Evolutionary conservation across 257 asterid species (phyloP).

Genomic region (Cinchona pubescens): DNA sequence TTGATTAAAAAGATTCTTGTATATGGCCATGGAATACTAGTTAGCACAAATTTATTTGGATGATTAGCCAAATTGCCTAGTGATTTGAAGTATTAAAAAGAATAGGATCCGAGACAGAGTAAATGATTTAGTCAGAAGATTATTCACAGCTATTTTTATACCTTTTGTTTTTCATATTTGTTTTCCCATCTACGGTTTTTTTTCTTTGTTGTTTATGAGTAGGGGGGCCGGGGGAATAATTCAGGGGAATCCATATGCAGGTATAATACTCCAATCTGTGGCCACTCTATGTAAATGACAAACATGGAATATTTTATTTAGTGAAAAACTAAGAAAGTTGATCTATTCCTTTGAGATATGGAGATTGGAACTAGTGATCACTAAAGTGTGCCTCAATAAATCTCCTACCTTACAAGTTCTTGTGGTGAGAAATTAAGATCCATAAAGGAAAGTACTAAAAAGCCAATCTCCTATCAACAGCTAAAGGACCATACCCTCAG

Average conservation of each 20-base stretch:
- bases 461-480: constrained; percentile 8
- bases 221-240: too few relatives aligned
- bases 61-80: background rate
- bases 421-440: background rate
- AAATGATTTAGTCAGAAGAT: background rate
- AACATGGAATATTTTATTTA: background rate
- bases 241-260: too few relatives aligned
- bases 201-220: background rate
- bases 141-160: background rate
- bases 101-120: too few relatives aligned
- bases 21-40: background rate
- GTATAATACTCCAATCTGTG: background rate
- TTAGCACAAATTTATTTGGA: background rate
- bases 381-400: background rate
- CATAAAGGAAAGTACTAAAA: background rate
- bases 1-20: background rate
- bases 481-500: background rate
- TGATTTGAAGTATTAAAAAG: background rate
- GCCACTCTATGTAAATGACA: background rate
- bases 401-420: background rate
- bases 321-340: background rate
- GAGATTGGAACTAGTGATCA: background rate
- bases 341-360: background rate
- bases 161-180: background rate
- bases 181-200: background rate